phyloP scores from a whole-genome alignment of 352 stramenopile species.

The Phytophthora macrochlamydospora region DNA sequence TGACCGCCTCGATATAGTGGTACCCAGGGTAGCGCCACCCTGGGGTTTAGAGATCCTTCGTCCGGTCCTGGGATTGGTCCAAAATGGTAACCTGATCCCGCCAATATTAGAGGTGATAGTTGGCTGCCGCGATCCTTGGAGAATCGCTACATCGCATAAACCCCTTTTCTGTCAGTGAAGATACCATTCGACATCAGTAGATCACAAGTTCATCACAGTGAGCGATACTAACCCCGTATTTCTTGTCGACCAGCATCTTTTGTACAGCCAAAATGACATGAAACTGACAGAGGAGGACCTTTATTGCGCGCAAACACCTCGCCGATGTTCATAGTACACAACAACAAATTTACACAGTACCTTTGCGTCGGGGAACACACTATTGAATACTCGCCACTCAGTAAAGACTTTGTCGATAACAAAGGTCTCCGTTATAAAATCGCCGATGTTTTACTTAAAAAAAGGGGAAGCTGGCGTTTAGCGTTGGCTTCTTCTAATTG shows the following conservation, averaged over 20 bases:
- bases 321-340: background rate
- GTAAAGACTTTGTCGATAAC: constrained; percentile 37
- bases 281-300: constrained; percentile 7
- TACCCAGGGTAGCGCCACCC: too few relatives aligned
- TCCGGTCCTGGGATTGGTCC: too few relatives aligned
- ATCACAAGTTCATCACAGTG: background rate
- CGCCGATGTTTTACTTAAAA: constrained; percentile 10
- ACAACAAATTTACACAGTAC: background rate
- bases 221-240: background rate
- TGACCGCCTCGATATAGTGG: too few relatives aligned
- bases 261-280: constrained; percentile 15
- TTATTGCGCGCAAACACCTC: background rate
- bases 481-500: constrained; percentile 19
- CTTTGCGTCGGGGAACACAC: constrained; percentile 5
- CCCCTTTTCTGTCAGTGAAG: background rate
- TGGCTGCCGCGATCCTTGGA: too few relatives aligned
- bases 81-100: too few relatives aligned
- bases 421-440: constrained; percentile 13
- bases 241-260: background rate
- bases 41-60: too few relatives aligned
- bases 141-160: too few relatives aligned
- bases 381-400: constrained; percentile 13
- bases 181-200: background rate
- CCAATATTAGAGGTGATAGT: too few relatives aligned
- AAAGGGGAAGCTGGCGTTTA: constrained; percentile 6